Conservation (phyloP, 2,329 filamentous ascomycete genomes). For the Aureobasidium zeae region DNA sequence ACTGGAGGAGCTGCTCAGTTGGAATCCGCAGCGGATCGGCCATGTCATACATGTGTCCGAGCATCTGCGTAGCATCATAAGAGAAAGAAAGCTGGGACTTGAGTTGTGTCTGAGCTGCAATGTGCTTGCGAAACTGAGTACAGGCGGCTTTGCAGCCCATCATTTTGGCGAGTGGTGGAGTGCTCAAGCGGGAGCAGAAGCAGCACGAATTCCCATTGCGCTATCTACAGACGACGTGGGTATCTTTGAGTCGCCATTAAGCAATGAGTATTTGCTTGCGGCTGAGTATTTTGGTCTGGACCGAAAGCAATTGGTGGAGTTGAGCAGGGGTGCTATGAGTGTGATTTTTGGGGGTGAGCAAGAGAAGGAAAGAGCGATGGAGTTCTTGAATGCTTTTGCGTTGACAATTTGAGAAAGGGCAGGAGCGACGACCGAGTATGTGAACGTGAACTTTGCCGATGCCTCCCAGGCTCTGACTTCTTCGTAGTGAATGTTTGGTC, state of each 20-base stretch:
- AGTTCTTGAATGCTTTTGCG: conserved; percentile 19
- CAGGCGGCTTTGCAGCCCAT: conserved; percentile 56
- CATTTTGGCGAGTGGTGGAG: conserved; percentile 68
- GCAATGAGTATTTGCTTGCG: conserved; percentile 67
- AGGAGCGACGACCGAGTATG: too few relatives aligned
- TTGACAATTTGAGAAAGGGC: too few relatives aligned
- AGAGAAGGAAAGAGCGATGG: conserved; percentile 49
- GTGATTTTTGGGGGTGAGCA: conserved; percentile 57
- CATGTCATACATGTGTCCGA: conserved; percentile 52
- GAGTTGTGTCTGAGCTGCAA: conserved; percentile 77
- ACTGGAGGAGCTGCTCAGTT: conserved; percentile 54
- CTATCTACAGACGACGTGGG: conserved; percentile 78
- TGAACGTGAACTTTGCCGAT: too few relatives aligned
- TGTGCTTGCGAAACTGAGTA: conserved; percentile 64
- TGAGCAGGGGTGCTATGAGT: conserved; percentile 54
- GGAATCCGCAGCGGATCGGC: conserved; percentile 59
- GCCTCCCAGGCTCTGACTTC: too few relatives aligned
- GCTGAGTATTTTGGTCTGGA: conserved; percentile 58
- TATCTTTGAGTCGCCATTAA: conserved; percentile 66
- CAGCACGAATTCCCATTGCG: conserved; percentile 55
- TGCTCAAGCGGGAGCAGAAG: too few relatives aligned
- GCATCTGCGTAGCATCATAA: not conserved
- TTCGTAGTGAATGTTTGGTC: too few relatives aligned
- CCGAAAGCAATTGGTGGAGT: conserved; percentile 38
- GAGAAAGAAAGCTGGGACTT: conserved; percentile 47